phyloP scores from a whole-genome alignment of 148 eudicot species.

The Euryodendron excelsum region DNA sequence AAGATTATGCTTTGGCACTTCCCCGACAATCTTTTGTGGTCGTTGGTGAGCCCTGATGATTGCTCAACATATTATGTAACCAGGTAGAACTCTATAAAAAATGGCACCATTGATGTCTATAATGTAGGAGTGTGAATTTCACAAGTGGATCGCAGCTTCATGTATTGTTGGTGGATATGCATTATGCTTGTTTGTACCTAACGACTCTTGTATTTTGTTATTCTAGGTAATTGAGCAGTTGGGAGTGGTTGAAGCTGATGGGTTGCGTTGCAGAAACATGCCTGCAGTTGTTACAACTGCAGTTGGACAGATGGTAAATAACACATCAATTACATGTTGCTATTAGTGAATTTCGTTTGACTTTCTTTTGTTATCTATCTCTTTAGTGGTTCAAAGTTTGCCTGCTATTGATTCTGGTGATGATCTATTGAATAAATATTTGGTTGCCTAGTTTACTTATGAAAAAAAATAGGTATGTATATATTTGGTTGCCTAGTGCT shows the following conservation, averaged over 20 bases:
- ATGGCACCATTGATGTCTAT: too few species aligned
- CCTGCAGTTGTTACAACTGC: constrained; percentile 71
- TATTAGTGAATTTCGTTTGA: neutral
- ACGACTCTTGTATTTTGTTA: neutral
- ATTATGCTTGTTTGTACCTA: neutral
- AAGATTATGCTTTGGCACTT: too few species aligned
- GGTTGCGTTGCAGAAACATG: constrained; percentile 45
- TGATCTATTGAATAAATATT: neutral
- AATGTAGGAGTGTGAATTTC: too few species aligned
- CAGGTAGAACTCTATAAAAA: too few species aligned
- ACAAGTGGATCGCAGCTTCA: too few species aligned
- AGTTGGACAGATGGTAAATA: constrained; percentile 81
- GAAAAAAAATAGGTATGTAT: too few species aligned
- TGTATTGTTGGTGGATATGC: too few species aligned
- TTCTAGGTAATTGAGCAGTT: constrained; percentile 79
- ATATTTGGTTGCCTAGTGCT: neutral
- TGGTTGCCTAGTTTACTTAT: too few species aligned
- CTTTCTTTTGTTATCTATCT: neutral
- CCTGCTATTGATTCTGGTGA: neutral
- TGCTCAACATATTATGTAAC: too few species aligned
- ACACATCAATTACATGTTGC: neutral
- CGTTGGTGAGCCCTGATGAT: too few species aligned
- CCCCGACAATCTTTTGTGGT: too few species aligned
- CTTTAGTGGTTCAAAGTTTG: too few species aligned
- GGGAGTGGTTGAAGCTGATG: constrained; percentile 55